Evolutionary conservation across 2,329 filamentous ascomycete species (phyloP).

Genomic region (Alternaria sp.): DNA sequence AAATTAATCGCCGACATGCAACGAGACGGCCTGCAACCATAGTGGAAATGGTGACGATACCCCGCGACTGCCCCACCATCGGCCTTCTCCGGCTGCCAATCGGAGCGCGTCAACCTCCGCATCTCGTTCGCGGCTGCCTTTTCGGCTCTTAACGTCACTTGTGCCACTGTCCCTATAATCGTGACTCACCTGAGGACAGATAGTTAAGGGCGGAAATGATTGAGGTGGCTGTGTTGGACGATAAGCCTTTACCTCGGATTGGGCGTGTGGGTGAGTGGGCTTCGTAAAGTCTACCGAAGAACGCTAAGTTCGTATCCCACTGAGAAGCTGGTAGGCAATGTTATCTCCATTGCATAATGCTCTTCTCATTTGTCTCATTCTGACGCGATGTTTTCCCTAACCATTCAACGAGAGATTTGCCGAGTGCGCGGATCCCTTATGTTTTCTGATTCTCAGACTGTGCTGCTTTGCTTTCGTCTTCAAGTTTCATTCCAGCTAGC

Average conservation of each 20-base stretch:
- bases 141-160: neutral
- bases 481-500: too few species aligned
- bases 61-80: conserved; percentile 17
- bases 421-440: too few species aligned
- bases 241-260: neutral
- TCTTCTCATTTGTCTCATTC: neutral
- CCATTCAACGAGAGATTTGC: too few species aligned
- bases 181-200: neutral
- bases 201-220: neutral
- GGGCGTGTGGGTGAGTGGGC: too few species aligned
- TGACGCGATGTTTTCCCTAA: too few species aligned
- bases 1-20: neutral
- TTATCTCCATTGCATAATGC: neutral
- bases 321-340: neutral
- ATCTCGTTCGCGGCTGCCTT: neutral
- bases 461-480: too few species aligned
- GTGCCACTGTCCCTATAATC: neutral
- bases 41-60: neutral
- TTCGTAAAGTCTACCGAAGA: neutral
- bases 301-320: neutral
- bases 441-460: too few species aligned
- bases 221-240: neutral
- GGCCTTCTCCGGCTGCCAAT: conserved; percentile 16
- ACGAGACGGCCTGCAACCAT: neutral
- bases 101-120: conserved; percentile 17